These are phyloP conservation scores for Chrysoporthe puriensis DNA, from an alignment of 2,329 filamentous ascomycete species.

Conservation along the genomic window DNA sequence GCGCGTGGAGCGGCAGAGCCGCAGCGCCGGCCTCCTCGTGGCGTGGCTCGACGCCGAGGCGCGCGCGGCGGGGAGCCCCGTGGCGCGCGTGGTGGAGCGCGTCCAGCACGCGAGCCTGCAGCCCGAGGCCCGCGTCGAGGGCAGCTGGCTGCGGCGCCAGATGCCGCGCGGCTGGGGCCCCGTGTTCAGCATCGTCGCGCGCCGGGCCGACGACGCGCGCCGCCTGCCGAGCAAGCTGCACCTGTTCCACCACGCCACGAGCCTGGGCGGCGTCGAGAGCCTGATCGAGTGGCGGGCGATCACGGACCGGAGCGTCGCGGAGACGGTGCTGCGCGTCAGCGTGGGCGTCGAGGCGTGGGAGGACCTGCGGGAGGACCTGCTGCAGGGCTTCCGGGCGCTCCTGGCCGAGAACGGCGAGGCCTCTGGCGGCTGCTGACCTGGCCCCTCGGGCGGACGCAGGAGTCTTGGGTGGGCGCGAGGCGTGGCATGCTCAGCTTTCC, in stretches of 20 bases:
- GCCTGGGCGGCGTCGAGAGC: constrained; percentile 90
- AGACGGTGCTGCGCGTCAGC: constrained; percentile 76
- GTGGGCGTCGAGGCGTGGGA: constrained; percentile 86
- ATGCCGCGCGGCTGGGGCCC: constrained; percentile 92
- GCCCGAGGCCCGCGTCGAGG: constrained; percentile 58
- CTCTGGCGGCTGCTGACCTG: too few species aligned
- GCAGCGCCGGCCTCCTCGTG: constrained; percentile 71
- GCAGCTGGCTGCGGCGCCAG: constrained; percentile 77
- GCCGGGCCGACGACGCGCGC: constrained; percentile 63
- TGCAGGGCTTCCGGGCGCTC: constrained; percentile 66
- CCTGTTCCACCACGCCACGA: constrained; percentile 94
- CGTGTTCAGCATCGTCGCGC: constrained; percentile 78
- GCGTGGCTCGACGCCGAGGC: constrained; percentile 67
- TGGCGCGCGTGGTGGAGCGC: constrained; percentile 59
- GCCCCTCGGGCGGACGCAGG: background rate
- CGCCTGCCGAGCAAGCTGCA: constrained; percentile 75
- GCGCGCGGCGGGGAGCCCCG: constrained; percentile 34
- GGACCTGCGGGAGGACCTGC: constrained; percentile 78
- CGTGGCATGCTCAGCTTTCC: too few species aligned
- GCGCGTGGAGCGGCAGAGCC: constrained; percentile 76
- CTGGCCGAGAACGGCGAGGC: constrained; percentile 35
- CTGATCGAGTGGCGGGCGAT: constrained; percentile 96
- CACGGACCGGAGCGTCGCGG: constrained; percentile 76
- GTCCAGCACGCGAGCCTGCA: constrained; percentile 84
- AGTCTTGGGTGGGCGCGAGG: background rate